Percentiles rank a stretch among this genome's conserved stretches.
Evolutionary conservation across 2,329 filamentous ascomycete species (phyloP).

Genomic region (Trichoderma asperellum): DNA sequence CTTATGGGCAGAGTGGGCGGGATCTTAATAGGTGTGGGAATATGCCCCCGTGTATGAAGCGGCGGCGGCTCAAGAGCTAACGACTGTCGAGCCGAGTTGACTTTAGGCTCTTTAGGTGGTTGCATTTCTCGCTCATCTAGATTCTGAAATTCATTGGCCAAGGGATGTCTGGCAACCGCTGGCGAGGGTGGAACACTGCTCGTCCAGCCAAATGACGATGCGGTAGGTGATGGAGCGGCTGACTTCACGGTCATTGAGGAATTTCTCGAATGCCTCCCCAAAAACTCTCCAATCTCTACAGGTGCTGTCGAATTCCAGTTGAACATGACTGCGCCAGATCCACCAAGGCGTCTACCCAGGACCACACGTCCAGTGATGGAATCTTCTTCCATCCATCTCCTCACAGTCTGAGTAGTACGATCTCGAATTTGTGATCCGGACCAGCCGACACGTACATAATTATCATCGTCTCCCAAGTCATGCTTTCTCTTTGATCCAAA

Average conservation of each 20-base stretch:
- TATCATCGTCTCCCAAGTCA: conserved; percentile 60
- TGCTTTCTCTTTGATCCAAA: conserved; percentile 62
- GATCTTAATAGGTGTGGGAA: conserved; percentile 17
- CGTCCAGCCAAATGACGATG: conserved; percentile 38
- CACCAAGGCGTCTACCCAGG: conserved; percentile 44
- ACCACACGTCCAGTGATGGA: conserved; percentile 57
- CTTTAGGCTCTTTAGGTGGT: neutral
- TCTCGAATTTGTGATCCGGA: conserved; percentile 55
- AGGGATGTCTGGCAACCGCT: conserved; percentile 5
- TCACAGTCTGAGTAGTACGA: conserved; percentile 61
- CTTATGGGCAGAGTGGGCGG: neutral
- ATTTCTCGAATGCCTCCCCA: conserved; percentile 35
- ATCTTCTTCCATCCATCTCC: conserved; percentile 69
- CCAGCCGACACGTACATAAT: conserved; percentile 65
- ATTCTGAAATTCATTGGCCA: conserved; percentile 12
- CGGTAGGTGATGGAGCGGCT: conserved; percentile 35
- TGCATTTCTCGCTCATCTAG: neutral
- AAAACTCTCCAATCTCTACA: conserved; percentile 50
- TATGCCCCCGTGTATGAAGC: neutral
- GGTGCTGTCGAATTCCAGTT: conserved; percentile 63
- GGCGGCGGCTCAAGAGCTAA: conserved; percentile 13
- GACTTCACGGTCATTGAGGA: conserved; percentile 35
- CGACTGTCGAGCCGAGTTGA: conserved; percentile 4
- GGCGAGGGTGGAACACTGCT: conserved; percentile 29
- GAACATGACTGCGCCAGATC: conserved; percentile 57